A percentile compares a stretch with the other conserved stretches of the same genome.
phyloP scores from a whole-genome alignment of 139 green algal species.

The Ettlia oleoabundans region DNA sequence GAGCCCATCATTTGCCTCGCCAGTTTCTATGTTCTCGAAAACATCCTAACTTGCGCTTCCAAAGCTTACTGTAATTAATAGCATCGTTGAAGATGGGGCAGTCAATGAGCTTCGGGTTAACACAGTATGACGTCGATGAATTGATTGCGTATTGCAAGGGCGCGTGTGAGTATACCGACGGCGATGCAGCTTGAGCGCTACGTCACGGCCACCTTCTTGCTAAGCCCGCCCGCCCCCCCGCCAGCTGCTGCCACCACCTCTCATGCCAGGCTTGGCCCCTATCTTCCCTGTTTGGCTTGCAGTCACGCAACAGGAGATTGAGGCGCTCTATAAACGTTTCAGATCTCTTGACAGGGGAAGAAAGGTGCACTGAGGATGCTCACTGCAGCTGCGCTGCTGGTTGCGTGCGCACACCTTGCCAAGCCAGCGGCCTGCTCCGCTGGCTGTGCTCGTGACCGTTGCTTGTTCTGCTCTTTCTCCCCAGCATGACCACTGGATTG shows the following conservation, averaged over 20 bases:
- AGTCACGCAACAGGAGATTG: slow-evolving; percentile 89
- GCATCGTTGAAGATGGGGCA: slow-evolving; percentile 59
- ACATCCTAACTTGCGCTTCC: neutral
- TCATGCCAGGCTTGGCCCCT: too few relatives aligned
- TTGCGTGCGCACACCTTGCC: neutral
- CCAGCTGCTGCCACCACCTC: too few relatives aligned
- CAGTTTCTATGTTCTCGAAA: too few relatives aligned
- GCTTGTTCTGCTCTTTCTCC: neutral
- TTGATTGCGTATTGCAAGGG: slow-evolving; percentile 69
- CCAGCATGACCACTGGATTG: too few relatives aligned
- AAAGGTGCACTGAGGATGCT: slow-evolving; percentile 60
- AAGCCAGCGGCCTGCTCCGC: neutral
- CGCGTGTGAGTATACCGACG: slow-evolving; percentile 57
- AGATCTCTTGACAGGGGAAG: slow-evolving; percentile 82
- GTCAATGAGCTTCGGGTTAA: slow-evolving; percentile 80
- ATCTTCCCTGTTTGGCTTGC: too few relatives aligned
- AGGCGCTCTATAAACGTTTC: slow-evolving; percentile 91
- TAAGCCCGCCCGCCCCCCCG: too few relatives aligned
- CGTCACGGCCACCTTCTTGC: too few relatives aligned
- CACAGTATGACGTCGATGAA: slow-evolving; percentile 93
- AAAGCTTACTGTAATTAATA: neutral
- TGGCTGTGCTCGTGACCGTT: neutral
- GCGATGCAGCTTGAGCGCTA: neutral
- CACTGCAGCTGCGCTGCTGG: neutral
- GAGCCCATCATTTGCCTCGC: too few relatives aligned